Conservation (phyloP, 1,139 yeast species). For the Nadsonia starkeyi-henricii region DNA sequence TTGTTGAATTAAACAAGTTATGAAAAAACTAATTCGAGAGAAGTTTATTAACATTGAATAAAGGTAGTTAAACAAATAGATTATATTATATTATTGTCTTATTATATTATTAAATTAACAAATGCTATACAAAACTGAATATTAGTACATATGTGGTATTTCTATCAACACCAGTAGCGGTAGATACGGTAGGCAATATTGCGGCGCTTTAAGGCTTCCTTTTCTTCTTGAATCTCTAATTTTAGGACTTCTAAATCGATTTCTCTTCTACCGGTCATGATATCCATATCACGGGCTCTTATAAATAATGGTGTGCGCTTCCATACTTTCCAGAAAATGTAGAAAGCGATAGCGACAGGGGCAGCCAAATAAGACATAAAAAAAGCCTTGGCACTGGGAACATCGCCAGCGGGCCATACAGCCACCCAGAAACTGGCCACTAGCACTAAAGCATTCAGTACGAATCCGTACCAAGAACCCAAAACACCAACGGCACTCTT, state of each 20-base stretch:
- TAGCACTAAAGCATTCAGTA: conserved; percentile 36
- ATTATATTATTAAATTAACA: too few relatives aligned
- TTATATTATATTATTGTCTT: too few relatives aligned
- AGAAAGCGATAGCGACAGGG: conserved; percentile 35
- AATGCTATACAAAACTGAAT: too few relatives aligned
- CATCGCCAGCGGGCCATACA: conserved; percentile 47
- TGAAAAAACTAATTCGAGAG: too few relatives aligned
- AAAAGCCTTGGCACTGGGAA: conserved; percentile 32
- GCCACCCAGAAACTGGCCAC: conserved; percentile 76
- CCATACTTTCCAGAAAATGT: conserved; percentile 37
- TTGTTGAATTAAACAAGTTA: too few relatives aligned
- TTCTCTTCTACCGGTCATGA: conserved; percentile 37
- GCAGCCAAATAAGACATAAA: conserved; percentile 41
- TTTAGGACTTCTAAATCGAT: conserved; percentile 35
- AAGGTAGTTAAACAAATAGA: too few relatives aligned
- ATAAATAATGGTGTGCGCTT: conserved; percentile 29
- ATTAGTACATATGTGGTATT: conserved; percentile 1
- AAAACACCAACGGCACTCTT: conserved; percentile 53
- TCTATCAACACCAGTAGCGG: conserved; percentile 35
- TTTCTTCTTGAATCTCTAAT: conserved; percentile 35
- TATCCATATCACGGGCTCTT: conserved; percentile 36
- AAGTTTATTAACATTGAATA: too few relatives aligned
- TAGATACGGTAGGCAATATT: conserved; percentile 24
- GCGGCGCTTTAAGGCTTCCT: conserved; percentile 21
- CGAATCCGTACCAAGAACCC: conserved; percentile 63